Evolutionary conservation across 768 basidiomycete genomes (phyloP).

Genomic region (Rhizopogon vulgaris): DNA sequence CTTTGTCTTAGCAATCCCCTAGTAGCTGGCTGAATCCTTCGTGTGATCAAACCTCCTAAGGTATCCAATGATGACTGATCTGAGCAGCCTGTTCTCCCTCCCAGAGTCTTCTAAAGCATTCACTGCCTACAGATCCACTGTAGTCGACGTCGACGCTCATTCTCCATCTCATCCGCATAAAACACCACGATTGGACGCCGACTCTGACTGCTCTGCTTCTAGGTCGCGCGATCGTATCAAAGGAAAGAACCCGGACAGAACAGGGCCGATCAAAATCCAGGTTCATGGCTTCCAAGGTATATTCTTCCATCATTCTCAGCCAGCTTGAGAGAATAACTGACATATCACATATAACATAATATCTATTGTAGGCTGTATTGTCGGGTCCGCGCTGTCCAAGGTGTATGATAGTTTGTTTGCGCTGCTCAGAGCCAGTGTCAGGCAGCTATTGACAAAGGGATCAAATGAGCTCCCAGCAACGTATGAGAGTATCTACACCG

Average conservation of each 20-base stretch:
- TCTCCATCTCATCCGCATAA: constrained; percentile 61
- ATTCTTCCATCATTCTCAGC: neutral
- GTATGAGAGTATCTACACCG: constrained; percentile 50
- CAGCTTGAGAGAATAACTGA: neutral
- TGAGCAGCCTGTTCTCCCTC: constrained; percentile 35
- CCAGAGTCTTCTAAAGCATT: constrained; percentile 50
- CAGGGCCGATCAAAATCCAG: constrained; percentile 40
- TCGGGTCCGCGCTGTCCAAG: constrained; percentile 2
- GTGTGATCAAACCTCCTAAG: neutral
- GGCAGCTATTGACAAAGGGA: constrained; percentile 34
- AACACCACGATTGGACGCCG: constrained; percentile 56
- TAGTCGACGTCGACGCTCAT: constrained; percentile 34
- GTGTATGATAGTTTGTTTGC: constrained; percentile 16
- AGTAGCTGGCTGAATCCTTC: neutral
- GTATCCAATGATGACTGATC: constrained; percentile 33
- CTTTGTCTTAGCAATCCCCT: too few species aligned
- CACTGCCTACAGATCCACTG: constrained; percentile 33
- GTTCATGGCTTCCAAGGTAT: constrained; percentile 40
- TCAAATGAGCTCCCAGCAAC: constrained; percentile 36
- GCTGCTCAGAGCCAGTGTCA: constrained; percentile 32
- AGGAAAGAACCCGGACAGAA: constrained; percentile 17
- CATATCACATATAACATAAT: too few species aligned
- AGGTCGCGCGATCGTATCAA: constrained; percentile 35
- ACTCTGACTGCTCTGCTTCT: constrained; percentile 64
- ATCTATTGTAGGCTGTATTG: neutral